A percentile compares a stretch with the other conserved stretches of the same genome.
phyloP scores from a whole-genome alignment of 2,329 filamentous ascomycete species.

The Ascochyta fabae region DNA sequence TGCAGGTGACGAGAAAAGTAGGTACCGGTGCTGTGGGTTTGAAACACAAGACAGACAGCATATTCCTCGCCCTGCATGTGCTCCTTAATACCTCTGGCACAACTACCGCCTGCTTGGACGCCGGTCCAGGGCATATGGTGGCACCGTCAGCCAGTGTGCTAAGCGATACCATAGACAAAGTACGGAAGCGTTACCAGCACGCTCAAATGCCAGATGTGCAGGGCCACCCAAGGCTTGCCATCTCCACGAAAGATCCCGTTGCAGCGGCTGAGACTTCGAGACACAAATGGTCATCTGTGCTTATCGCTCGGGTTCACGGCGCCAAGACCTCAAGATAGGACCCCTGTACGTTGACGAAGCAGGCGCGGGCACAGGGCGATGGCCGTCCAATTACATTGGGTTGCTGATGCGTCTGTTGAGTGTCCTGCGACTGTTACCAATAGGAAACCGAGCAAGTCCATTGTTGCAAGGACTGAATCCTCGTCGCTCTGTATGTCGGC shows the following conservation, averaged over 20 bases:
- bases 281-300: slow-evolving; percentile 7
- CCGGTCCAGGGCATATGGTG: neutral
- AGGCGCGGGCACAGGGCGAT: slow-evolving; percentile 4
- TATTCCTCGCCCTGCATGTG: slow-evolving; percentile 10
- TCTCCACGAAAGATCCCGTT: slow-evolving; percentile 1
- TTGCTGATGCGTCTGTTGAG: neutral
- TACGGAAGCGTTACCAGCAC: slow-evolving; percentile 2
- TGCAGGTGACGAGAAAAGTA: slow-evolving; percentile 3
- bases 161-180: slow-evolving; percentile 24
- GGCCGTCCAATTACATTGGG: neutral
- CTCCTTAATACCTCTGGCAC: slow-evolving; percentile 10
- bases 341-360: slow-evolving; percentile 9
- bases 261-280: slow-evolving; percentile 3
- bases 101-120: slow-evolving; percentile 7
- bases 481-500: no score
- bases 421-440: neutral
- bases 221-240: neutral
- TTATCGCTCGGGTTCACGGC: slow-evolving; percentile 9
- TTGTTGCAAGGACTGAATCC: neutral
- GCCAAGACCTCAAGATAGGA: slow-evolving; percentile 16
- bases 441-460: neutral
- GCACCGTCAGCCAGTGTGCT: slow-evolving; percentile 10
- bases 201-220: slow-evolving; percentile 3
- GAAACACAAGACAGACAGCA: neutral
- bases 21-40: neutral